Evolutionary conservation across 495 filamentous ascomycete genomes (phyloP).

Genomic region (Penicillium fimorum): DNA sequence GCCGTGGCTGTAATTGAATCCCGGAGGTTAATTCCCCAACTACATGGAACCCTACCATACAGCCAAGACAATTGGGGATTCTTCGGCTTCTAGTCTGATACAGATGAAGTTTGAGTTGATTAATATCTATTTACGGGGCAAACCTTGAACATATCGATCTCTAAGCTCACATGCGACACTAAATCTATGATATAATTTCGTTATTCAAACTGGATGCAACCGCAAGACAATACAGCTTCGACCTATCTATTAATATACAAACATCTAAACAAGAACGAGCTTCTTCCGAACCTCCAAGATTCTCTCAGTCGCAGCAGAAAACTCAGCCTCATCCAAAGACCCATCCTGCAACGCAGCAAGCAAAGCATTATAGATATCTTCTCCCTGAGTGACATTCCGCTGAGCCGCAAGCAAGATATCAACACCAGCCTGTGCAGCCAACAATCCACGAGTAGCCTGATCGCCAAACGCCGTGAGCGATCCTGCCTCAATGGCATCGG

Average conservation of each 20-base stretch:
- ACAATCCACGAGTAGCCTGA: constrained; percentile 21
- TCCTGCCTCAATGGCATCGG: constrained; percentile 39
- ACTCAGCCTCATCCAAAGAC: constrained; percentile 14
- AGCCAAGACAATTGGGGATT: too few species aligned
- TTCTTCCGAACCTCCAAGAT: constrained; percentile 25
- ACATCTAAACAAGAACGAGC: constrained; percentile 11
- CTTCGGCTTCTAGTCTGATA: too few species aligned
- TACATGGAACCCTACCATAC: too few species aligned
- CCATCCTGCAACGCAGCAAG: constrained; percentile 26
- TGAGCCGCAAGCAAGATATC: constrained; percentile 36
- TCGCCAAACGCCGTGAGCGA: constrained; percentile 28
- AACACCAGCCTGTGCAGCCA: constrained; percentile 32
- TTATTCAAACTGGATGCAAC: background rate
- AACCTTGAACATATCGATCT: too few species aligned
- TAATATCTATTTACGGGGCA: too few species aligned
- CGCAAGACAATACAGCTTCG: background rate
- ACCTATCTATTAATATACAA: background rate
- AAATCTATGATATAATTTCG: background rate
- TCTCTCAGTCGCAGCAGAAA: constrained; percentile 21
- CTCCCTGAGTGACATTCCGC: constrained; percentile 31
- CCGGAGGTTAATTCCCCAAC: too few species aligned
- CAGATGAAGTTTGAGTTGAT: too few species aligned
- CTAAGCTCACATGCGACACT: too few species aligned
- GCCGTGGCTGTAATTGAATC: too few species aligned
- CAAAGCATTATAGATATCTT: constrained; percentile 25